Conservation (phyloP, 257 asterid species). For the Henckelia pumila region DNA sequence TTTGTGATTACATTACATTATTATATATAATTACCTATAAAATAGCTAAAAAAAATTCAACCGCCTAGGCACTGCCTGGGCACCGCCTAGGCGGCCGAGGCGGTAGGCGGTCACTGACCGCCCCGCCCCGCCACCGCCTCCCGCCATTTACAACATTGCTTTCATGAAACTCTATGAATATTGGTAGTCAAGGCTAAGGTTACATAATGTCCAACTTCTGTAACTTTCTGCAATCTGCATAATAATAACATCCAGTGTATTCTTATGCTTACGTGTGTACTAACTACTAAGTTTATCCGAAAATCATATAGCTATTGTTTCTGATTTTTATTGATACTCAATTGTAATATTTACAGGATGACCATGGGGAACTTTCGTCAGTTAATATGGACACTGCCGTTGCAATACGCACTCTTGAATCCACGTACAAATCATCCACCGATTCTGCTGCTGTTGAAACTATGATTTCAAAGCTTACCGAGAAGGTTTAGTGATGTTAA, state of each 20-base stretch:
- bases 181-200: conserved; percentile 13
- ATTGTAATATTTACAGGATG: conserved; percentile 61
- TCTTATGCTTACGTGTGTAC: background rate
- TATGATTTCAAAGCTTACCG: conserved; percentile 78
- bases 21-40: too few relatives aligned
- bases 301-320: too few relatives aligned
- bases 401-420: conserved; percentile 97
- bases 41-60: too few relatives aligned
- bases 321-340: background rate
- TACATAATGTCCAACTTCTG: conserved; percentile 9
- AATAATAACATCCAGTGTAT: conserved; percentile 13
- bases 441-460: conserved; percentile 92
- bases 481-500: conserved; percentile 53
- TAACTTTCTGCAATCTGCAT: conserved; percentile 17
- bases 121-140: too few relatives aligned
- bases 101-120: too few relatives aligned
- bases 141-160: too few relatives aligned
- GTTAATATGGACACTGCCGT: conserved; percentile 99
- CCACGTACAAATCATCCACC: conserved; percentile 84
- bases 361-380: conserved; percentile 86
- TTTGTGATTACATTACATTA: too few relatives aligned
- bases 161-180: background rate
- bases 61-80: too few relatives aligned
- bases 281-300: too few relatives aligned
- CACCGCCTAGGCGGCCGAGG: too few relatives aligned